A percentile compares a stretch with the other conserved stretches of the same genome.
These are phyloP conservation scores for Zangia roseola DNA, from an alignment of 768 basidiomycete species.

Conservation along the genomic window DNA sequence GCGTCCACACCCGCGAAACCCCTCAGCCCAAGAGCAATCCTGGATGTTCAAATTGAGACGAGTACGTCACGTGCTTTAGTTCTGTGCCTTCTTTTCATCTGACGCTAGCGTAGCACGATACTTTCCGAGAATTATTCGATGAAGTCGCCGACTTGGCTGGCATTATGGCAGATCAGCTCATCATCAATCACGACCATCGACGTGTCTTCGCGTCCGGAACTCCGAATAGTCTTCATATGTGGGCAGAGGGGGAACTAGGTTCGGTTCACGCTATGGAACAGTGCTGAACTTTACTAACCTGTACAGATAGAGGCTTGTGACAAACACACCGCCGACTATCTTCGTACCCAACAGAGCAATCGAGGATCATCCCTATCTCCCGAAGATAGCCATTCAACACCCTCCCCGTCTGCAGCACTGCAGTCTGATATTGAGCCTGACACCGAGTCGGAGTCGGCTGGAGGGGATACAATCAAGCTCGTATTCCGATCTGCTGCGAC, in stretches of 20 bases:
- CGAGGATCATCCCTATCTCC: constrained; percentile 23
- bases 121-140: constrained; percentile 64
- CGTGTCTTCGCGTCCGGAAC: constrained; percentile 71
- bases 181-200: constrained; percentile 59
- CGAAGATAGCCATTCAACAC: constrained; percentile 2
- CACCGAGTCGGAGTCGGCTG: constrained; percentile 38
- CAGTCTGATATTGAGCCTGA: constrained; percentile 32
- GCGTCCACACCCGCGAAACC: constrained; percentile 61
- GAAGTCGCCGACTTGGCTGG: constrained; percentile 60
- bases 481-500: constrained; percentile 56
- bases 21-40: constrained; percentile 35
- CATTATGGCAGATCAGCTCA: constrained; percentile 49
- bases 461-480: constrained; percentile 59
- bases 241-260: constrained; percentile 70
- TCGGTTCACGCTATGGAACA: constrained; percentile 16
- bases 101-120: constrained; percentile 49
- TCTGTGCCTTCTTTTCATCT: not conserved
- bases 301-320: constrained; percentile 60
- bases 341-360: constrained; percentile 42
- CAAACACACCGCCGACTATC: constrained; percentile 58
- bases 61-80: constrained; percentile 37
- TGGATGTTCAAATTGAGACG: constrained; percentile 60
- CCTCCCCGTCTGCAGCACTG: constrained; percentile 21
- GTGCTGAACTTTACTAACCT: constrained; percentile 8
- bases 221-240: constrained; percentile 62